Evolutionary conservation across 192 early-diverging fungal species (phyloP).

Genomic region (Linnemannia schmuckeri): DNA sequence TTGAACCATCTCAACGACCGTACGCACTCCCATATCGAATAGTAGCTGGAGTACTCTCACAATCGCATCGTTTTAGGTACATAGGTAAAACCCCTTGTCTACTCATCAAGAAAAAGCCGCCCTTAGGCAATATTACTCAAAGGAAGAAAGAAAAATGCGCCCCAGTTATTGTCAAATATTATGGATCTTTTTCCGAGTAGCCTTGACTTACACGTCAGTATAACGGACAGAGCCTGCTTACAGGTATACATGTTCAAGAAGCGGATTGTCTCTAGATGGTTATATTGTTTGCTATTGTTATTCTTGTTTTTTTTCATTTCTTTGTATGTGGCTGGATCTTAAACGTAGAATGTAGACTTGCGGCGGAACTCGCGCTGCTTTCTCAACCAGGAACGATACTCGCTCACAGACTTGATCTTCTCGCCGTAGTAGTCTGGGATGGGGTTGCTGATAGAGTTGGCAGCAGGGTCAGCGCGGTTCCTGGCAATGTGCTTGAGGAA

Average conservation of each 20-base stretch:
- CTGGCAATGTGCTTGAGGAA: slow-evolving; percentile 74
- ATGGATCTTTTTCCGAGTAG: too few relatives aligned
- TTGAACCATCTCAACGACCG: background rate
- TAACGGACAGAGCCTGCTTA: too few relatives aligned
- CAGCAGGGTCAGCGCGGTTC: slow-evolving; percentile 76
- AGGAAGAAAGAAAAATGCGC: too few relatives aligned
- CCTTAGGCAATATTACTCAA: too few relatives aligned
- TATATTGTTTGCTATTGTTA: background rate
- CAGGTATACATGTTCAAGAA: too few relatives aligned
- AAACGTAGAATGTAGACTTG: slow-evolving; percentile 76
- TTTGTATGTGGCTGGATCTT: background rate
- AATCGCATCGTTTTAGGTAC: too few relatives aligned
- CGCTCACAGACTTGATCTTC: slow-evolving; percentile 86
- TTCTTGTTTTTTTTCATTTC: background rate
- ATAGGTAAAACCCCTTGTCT: too few relatives aligned
- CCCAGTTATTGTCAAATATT: too few relatives aligned
- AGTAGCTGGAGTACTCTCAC: too few relatives aligned
- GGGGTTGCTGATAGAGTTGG: slow-evolving; percentile 80
- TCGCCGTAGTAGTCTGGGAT: slow-evolving; percentile 95
- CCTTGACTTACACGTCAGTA: too few relatives aligned
- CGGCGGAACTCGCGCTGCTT: slow-evolving; percentile 86
- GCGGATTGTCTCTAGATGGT: too few relatives aligned
- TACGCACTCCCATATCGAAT: background rate
- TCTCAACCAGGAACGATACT: slow-evolving; percentile 89
- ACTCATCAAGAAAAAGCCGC: too few relatives aligned